A percentile compares a stretch with the other conserved stretches of the same genome.
phyloP scores from a whole-genome alignment of 352 stramenopile species.

The Pythium rhizo-oryzae region DNA sequence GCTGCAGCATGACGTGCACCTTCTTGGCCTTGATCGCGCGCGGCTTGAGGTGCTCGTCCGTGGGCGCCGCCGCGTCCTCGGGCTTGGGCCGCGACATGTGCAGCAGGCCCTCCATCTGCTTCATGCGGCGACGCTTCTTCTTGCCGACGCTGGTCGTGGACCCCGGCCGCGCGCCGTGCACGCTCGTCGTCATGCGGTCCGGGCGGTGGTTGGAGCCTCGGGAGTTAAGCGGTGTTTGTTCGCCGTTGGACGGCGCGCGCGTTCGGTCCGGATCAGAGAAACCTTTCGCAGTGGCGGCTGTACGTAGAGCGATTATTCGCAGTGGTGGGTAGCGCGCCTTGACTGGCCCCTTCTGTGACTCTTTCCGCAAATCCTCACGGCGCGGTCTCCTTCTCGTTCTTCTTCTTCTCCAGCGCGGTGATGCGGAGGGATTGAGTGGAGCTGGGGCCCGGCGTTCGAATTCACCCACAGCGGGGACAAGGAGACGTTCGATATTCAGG shows the following conservation, averaged over 20 bases:
- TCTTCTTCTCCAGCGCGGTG: not conserved
- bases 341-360: not conserved
- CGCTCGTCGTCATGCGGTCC: no score
- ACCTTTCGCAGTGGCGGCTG: not conserved
- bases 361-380: slow-evolving; percentile 1
- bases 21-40: slow-evolving; percentile 42
- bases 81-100: slow-evolving; percentile 51
- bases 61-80: slow-evolving; percentile 11
- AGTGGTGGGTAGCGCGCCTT: not conserved
- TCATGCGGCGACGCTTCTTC: slow-evolving; percentile 65
- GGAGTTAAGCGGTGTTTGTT: no score
- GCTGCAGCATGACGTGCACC: slow-evolving; percentile 67
- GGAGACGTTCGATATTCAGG: slow-evolving; percentile 9
- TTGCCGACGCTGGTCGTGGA: slow-evolving; percentile 37
- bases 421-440: no score
- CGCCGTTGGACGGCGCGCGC: not conserved
- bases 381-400: slow-evolving; percentile 1
- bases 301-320: no score
- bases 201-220: no score
- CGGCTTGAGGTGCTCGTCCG: slow-evolving; percentile 24
- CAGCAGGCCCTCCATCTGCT: slow-evolving; percentile 82
- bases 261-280: not conserved
- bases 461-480: not conserved
- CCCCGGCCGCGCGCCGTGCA: no score
- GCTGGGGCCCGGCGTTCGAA: not conserved